Percentiles rank a stretch among this genome's conserved stretches.
Conservation (phyloP, 75 land plant genomes). For the Selaginella moellendorffii region DNA sequence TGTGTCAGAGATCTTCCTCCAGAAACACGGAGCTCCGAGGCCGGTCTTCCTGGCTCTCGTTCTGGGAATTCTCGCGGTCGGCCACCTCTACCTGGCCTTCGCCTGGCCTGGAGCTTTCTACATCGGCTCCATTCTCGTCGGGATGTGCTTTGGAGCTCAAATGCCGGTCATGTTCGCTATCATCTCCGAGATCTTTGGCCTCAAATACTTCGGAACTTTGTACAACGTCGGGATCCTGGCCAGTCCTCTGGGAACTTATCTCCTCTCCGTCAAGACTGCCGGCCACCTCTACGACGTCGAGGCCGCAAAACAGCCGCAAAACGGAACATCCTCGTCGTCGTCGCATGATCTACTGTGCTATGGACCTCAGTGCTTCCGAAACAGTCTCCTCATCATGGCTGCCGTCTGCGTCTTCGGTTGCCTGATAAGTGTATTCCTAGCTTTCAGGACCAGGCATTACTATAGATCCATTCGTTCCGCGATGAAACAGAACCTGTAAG, state of each 20-base stretch:
- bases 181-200: slow-evolving; percentile 62
- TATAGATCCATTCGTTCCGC: slow-evolving; percentile 21
- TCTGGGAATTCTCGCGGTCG: neutral
- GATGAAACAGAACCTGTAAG: neutral
- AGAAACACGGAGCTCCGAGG: slow-evolving; percentile 1
- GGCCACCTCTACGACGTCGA: slow-evolving; percentile 52
- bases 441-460: slow-evolving; percentile 39
- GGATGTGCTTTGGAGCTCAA: slow-evolving; percentile 49
- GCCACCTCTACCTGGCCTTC: neutral
- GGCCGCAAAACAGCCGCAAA: slow-evolving; percentile 29
- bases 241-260: slow-evolving; percentile 42
- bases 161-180: slow-evolving; percentile 45
- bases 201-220: slow-evolving; percentile 48
- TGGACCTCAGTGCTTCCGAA: slow-evolving; percentile 47
- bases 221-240: slow-evolving; percentile 37
- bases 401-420: slow-evolving; percentile 39
- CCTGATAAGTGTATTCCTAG: slow-evolving; percentile 27
- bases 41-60: neutral
- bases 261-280: slow-evolving; percentile 42
- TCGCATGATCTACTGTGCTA: slow-evolving; percentile 1
- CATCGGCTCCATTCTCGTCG: slow-evolving; percentile 39
- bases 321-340: too few relatives aligned
- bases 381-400: slow-evolving; percentile 65
- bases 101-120: slow-evolving; percentile 17
- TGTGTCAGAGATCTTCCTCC: neutral